Conservation (phyloP, 2,329 filamentous ascomycete genomes). For the Claviceps monticola region DNA sequence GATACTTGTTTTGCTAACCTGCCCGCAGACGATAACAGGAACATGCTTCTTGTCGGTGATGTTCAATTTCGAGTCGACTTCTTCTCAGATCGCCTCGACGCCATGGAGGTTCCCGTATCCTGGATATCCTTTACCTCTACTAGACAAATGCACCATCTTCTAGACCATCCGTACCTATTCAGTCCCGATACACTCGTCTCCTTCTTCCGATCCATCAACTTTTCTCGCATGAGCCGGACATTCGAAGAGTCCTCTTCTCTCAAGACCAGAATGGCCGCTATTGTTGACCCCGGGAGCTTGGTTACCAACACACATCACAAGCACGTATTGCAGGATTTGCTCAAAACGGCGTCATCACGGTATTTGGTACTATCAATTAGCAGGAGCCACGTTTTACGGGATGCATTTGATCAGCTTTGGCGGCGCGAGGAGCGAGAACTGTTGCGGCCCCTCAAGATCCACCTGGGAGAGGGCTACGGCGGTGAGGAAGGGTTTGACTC, state of each 20-base stretch:
- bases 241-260: slow-evolving; percentile 56
- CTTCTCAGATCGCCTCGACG: slow-evolving; percentile 62
- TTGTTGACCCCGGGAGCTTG: slow-evolving; percentile 39
- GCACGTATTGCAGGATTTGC: slow-evolving; percentile 44
- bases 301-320: slow-evolving; percentile 45
- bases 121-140: slow-evolving; percentile 52
- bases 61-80: slow-evolving; percentile 63
- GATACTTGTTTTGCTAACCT: slow-evolving; percentile 7
- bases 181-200: slow-evolving; percentile 56
- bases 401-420: slow-evolving; percentile 84
- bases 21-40: slow-evolving; percentile 42
- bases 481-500: slow-evolving; percentile 88
- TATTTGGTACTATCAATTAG: slow-evolving; percentile 59
- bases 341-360: slow-evolving; percentile 53
- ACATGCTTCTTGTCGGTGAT: slow-evolving; percentile 49
- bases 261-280: slow-evolving; percentile 40
- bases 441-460: slow-evolving; percentile 73
- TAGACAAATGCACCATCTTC: slow-evolving; percentile 54
- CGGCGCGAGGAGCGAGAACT: slow-evolving; percentile 70
- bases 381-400: slow-evolving; percentile 50
- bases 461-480: slow-evolving; percentile 66
- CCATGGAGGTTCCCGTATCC: slow-evolving; percentile 57
- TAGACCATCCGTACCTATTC: slow-evolving; percentile 75
- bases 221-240: slow-evolving; percentile 68
- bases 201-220: slow-evolving; percentile 82